Evolutionary conservation across 306 rosid species (phyloP), one percentile per base, ranked within the genome.

Genomic region (Inga oerstediana): DNA sequence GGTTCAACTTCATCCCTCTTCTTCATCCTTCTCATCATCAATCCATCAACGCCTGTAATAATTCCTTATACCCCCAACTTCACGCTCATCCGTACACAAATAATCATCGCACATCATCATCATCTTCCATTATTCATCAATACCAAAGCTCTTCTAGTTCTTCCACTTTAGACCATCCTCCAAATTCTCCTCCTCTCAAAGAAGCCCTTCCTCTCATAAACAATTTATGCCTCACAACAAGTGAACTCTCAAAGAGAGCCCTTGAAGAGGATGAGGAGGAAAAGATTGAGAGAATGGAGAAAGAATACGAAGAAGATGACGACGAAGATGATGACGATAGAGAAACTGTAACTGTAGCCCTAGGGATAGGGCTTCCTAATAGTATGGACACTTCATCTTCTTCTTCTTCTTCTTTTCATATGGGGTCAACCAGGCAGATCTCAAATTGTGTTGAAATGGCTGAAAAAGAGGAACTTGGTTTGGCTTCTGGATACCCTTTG

Each of bases 191-290:
- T 74, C 88, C 91, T 80, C 82, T 61, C 16, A 85, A 61, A 58
- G 88, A 89, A 72, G 96, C 93, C 51, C 96, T 92, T 46, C 93
- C 96, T 73, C 83, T 92, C 49, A 66, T 91, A 61, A 88, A 91
- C 87, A 86, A 74, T 59, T 52, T 89, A 54, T 81, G 75, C 56
- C 79, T 77, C 16, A 69, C n/a, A 8, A 74, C 13, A 10, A 68
- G 58, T 4, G 79, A 78, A 51, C 76, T 58, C 79, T 79, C 90
- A 34, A 44, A 43, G 46, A 35, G 69, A 8, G 16, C 13, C 20
- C 22, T 5, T 0, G 41, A 32, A 9, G 24, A 44, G 17, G 83
- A 76, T 77, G 85, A 70, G 13, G 67, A 62, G 34, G 67, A 75
- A 41, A 79, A 65, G 62, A 72, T 65, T 22, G 22, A 80, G 16